A percentile compares a stretch with the other conserved stretches of the same genome.
Conservation (phyloP, 768 basidiomycete species). For the Rhodotorula sphaerocarpa region DNA sequence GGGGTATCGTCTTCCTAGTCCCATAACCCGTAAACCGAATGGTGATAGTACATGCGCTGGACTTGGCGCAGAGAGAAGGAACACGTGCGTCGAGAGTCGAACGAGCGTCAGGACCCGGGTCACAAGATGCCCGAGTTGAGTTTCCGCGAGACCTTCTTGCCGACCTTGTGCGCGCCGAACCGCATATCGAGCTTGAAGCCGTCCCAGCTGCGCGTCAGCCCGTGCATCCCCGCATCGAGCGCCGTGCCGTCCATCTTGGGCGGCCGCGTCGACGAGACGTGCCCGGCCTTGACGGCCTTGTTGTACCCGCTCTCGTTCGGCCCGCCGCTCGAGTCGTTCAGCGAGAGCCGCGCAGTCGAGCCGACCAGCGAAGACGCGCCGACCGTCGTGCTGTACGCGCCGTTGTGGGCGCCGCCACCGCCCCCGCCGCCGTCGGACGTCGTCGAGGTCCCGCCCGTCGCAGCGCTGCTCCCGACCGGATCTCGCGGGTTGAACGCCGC, state of each 20-base stretch:
- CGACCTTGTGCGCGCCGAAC: slow-evolving; percentile 26
- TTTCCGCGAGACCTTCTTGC: slow-evolving; percentile 21
- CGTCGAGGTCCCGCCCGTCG: neutral
- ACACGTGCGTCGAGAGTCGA: no score
- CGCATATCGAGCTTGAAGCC: slow-evolving; percentile 34
- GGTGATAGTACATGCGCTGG: no score
- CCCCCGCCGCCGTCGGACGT: neutral
- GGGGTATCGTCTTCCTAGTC: no score
- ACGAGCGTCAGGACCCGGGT: no score
- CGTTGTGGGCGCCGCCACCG: no score
- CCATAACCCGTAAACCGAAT: no score
- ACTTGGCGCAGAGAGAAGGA: no score
- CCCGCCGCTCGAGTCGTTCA: neutral
- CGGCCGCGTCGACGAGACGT: slow-evolving; percentile 12
- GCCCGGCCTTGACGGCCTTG: slow-evolving; percentile 16
- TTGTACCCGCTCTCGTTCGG: slow-evolving; percentile 27
- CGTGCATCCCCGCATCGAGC: slow-evolving; percentile 32
- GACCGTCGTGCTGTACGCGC: no score
- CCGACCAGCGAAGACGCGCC: slow-evolving; percentile 17
- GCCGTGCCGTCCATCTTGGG: slow-evolving; percentile 18
- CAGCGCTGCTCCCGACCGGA: neutral
- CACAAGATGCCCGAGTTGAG: slow-evolving; percentile 2
- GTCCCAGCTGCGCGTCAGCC: slow-evolving; percentile 32
- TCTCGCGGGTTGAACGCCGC: slow-evolving; percentile 15
- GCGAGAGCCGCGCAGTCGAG: slow-evolving; percentile 15